These are phyloP conservation scores for Botryotinia calthae DNA, from an alignment of 2,329 filamentous ascomycete species.

Conservation along the genomic window DNA sequence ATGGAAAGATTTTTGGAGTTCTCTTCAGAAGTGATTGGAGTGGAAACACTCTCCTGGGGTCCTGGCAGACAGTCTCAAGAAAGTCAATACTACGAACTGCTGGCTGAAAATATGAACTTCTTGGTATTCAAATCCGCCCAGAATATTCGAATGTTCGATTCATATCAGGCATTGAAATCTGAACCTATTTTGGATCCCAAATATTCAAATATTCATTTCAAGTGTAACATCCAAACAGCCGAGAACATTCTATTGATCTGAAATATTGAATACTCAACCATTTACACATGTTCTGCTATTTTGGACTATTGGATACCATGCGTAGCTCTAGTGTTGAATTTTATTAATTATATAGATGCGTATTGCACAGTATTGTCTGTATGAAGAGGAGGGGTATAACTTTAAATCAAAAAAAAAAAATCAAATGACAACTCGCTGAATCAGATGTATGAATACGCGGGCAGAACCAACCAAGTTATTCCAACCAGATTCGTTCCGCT, in stretches of 20 bases:
- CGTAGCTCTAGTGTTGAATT: neutral
- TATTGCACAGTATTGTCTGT: neutral
- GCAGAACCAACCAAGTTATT: neutral
- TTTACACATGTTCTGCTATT: neutral
- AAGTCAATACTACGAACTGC: neutral
- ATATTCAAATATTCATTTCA: neutral
- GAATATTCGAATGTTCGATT: neutral
- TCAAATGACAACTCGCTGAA: neutral
- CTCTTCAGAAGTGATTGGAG: too few species aligned
- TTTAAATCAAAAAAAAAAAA: neutral
- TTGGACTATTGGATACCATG: neutral
- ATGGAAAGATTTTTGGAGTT: too few species aligned
- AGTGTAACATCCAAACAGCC: neutral
- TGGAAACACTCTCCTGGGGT: too few species aligned
- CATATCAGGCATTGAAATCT: neutral
- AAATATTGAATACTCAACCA: neutral
- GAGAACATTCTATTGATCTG: neutral
- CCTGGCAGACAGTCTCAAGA: neutral
- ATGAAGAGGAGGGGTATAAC: neutral
- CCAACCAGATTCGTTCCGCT: neutral
- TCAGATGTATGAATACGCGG: constrained; percentile 1
- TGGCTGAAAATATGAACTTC: neutral
- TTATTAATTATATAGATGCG: constrained; percentile 1
- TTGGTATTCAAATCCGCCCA: neutral
- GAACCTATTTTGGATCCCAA: neutral